A percentile compares a stretch with the other conserved stretches of the same genome.
These are phyloP conservation scores for Acacia crassicarpa DNA, from an alignment of 306 rosid species.

Conservation along the genomic window DNA sequence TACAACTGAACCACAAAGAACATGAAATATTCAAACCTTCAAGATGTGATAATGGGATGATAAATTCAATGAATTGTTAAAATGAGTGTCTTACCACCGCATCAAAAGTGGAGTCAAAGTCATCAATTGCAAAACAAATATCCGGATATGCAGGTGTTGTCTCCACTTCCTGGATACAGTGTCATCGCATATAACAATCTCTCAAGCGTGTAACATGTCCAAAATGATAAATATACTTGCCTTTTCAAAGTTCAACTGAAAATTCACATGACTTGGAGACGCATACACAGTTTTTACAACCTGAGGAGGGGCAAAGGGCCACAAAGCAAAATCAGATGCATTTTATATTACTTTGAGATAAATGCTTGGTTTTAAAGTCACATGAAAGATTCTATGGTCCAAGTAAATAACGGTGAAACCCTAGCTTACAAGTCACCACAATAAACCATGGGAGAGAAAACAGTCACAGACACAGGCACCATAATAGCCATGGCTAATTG, in stretches of 20 bases:
- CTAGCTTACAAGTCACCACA: constrained; percentile 15
- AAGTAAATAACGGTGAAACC: constrained; percentile 16
- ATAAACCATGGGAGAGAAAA: constrained; percentile 4
- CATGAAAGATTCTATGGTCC: constrained; percentile 1
- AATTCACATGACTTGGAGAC: constrained; percentile 93
- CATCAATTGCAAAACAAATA: constrained; percentile 94
- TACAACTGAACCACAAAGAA: constrained; percentile 17
- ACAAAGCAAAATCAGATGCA: constrained; percentile 27
- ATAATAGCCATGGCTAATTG: constrained; percentile 2
- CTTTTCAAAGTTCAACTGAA: constrained; percentile 90
- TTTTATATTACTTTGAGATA: not conserved
- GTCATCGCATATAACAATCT: constrained; percentile 33
- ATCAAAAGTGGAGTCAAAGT: constrained; percentile 98
- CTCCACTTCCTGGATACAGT: constrained; percentile 78
- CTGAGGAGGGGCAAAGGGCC: constrained; percentile 47
- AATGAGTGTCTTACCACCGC: constrained; percentile 75
- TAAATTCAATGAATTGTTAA: constrained; percentile 24
- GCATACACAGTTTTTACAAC: constrained; percentile 97
- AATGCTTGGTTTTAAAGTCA: constrained; percentile 23
- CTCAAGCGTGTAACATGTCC: not conserved
- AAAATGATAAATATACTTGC: constrained; percentile 41
- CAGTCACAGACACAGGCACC: not conserved
- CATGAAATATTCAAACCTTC: not conserved
- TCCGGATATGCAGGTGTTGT: constrained; percentile 99
- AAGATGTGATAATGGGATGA: constrained; percentile 4